Evolutionary conservation across 306 rosid species (phyloP).

Genomic region (Cucurbita pepo): DNA sequence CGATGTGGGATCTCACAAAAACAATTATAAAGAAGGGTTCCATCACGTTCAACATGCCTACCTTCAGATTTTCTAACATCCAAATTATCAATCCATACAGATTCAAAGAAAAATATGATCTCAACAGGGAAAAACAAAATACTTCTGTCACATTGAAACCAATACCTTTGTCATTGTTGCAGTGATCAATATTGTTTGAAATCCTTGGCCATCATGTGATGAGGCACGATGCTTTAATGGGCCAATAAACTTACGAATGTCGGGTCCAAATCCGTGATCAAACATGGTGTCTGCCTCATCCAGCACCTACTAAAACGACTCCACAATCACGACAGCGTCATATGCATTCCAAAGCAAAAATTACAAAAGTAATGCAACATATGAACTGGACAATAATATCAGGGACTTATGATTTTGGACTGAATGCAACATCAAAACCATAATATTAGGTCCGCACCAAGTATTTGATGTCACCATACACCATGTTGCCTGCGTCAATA

Average conservation of each 20-base stretch:
- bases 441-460: conserved; percentile 28
- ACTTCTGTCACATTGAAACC: neutral
- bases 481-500: conserved; percentile 84
- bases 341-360: neutral
- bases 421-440: neutral
- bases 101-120: neutral
- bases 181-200: conserved; percentile 82
- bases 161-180: conserved; percentile 88
- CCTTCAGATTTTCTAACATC: neutral
- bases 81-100: neutral
- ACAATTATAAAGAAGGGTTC: neutral
- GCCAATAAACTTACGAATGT: conserved; percentile 66
- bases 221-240: conserved; percentile 62
- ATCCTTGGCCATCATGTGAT: conserved; percentile 49
- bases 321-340: neutral
- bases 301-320: conserved; percentile 45
- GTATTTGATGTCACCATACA: conserved; percentile 80
- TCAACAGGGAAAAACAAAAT: neutral
- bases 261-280: conserved; percentile 97
- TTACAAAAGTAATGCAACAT: neutral
- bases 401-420: neutral
- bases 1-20: neutral
- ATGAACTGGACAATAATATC: neutral
- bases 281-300: conserved; percentile 99
- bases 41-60: neutral